Evolutionary conservation across 805 yeast genomes (phyloP), one percentile per base, ranked within the genome.

Genomic region (Diddensiella transvaalensis): DNA sequence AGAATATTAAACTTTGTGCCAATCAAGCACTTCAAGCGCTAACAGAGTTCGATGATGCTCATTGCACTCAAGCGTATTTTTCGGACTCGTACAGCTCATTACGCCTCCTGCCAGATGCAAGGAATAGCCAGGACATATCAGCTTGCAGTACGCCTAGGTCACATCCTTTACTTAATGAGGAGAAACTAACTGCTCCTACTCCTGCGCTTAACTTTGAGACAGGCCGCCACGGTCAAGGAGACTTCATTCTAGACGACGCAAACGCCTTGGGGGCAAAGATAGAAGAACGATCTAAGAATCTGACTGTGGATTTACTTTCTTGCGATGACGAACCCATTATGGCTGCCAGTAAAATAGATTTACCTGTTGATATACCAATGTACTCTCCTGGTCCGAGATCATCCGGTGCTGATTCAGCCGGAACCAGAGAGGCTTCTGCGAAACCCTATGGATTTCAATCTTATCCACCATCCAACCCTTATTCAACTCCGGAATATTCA

Each of bases 1-100:
- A 47, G 4, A 5, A 17, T 5, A 36, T 23, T 21, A 46, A 47
- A 42, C 24, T 8, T n/a, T 35, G 38, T 15, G 8, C 38, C 8
- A 35, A 35, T 35, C 38, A 17, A 13, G 38, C 21, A 10, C 8
- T 35, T 15, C 17, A 35, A n/a, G 38, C 15, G 15, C 15, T 35
- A 15, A 13, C 32, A 8, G 13, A 8, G 8, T 26, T 26, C 32
- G 32, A 8, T 13, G 32, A 26, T 26, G 13, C 32, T 26, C 32
- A 26, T 13, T 26, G 32, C 32, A 13, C 8, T 26, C 32, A 26
- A 13, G 32, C 8, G 32, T 26, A 26, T 26, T 8, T 8, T 18
- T 35, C 17, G 18, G 38, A 35, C 8, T 13, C 38, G 17, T 10
- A 35, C 38, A 8, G 21, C 21, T 35, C 38, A 6, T 15, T 35